Evolutionary conservation across 2,329 filamentous ascomycete genomes (phyloP).

Genomic region (Botrytis tulipae): DNA sequence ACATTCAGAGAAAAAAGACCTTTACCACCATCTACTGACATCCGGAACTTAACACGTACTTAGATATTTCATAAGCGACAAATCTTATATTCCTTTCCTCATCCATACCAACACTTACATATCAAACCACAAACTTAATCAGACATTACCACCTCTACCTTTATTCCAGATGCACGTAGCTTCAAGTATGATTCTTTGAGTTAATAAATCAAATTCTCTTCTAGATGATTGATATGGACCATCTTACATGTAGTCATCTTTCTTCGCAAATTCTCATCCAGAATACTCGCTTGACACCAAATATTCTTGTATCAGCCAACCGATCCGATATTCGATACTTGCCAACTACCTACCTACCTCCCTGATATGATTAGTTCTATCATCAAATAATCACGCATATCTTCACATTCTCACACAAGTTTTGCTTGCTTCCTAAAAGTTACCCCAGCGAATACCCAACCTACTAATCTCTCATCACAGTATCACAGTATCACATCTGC

Average conservation of each 20-base stretch:
- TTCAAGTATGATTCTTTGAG: fast-evolving
- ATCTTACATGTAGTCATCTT: neutral
- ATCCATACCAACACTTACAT: neutral
- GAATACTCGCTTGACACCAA: neutral
- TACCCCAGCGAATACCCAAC: neutral
- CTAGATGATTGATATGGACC: neutral
- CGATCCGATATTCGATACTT: too few species aligned
- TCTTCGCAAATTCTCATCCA: neutral
- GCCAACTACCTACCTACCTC: too few species aligned
- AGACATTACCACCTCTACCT: fast-evolving
- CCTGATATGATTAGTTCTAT: too few species aligned
- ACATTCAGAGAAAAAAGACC: neutral
- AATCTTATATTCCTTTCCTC: neutral
- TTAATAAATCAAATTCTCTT: neutral
- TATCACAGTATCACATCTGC: fast-evolving
- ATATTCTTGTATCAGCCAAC: neutral
- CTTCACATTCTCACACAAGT: neutral
- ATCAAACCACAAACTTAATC: neutral
- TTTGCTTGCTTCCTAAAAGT: neutral
- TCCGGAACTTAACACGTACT: neutral
- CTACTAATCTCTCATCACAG: neutral
- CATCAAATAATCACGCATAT: too few species aligned
- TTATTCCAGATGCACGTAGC: neutral
- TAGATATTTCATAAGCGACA: neutral
- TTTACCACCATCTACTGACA: too few species aligned